Conservation (phyloP, 2,329 filamentous ascomycete species). For the Didymella lethalis region DNA sequence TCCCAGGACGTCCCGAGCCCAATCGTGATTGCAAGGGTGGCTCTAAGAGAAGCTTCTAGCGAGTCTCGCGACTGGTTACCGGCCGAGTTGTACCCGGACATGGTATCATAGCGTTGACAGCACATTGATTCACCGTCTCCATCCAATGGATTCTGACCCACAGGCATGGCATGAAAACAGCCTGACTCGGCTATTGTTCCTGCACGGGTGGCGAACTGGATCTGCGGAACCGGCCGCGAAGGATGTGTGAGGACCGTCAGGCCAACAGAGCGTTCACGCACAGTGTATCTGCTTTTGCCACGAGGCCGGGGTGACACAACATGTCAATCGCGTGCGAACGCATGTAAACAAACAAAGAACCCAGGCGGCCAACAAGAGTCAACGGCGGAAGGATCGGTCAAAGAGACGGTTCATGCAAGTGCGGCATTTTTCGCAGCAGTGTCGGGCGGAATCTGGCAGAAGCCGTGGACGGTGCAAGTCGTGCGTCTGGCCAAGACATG, state of each 20-base stretch:
- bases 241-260: conserved; percentile 14
- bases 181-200: conserved; percentile 19
- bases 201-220: conserved; percentile 19
- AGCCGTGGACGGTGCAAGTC: conserved; percentile 19
- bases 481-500: conserved; percentile 23
- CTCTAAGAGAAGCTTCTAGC: conserved; percentile 13
- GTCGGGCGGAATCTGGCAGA: conserved; percentile 20
- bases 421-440: conserved; percentile 40
- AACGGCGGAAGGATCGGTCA: conserved; percentile 5
- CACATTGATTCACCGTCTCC: conserved; percentile 22
- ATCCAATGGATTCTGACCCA: conserved; percentile 18
- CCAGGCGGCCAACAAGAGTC: not conserved
- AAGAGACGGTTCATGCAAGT: conserved; percentile 33
- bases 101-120: conserved; percentile 18
- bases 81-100: conserved; percentile 17
- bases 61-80: conserved; percentile 1
- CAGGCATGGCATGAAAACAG: conserved; percentile 10
- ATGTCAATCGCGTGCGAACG: conserved; percentile 1
- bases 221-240: conserved; percentile 17
- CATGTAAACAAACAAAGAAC: conserved; percentile 6
- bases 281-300: not conserved
- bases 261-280: conserved; percentile 5
- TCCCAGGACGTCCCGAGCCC: not conserved
- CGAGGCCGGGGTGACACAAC: not conserved
- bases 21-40: conserved; percentile 5